Base-by-base conservation (phyloP, 2,329 filamentous ascomycete genomes). In the Trichoderma sp. region DNA sequence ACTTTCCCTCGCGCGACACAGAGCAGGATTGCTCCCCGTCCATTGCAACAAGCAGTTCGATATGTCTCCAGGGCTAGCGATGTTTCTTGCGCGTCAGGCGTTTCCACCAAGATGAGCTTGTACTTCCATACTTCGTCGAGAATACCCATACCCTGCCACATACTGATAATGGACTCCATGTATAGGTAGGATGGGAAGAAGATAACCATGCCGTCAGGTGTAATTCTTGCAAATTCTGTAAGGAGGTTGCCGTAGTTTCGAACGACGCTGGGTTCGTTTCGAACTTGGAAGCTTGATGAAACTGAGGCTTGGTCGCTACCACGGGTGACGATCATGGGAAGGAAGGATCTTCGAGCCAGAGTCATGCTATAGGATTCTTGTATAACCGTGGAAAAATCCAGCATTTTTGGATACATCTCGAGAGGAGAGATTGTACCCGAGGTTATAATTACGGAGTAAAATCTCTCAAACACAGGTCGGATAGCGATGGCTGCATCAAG, bases 331-430 rank as follows among this genome's bases (percentile, higher is more conserved):
- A 99, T 95, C 92, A 99, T 96, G 1, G 95, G 95, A 70, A 99
- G 82, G 81, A 99, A 99, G n/a, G 95, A 97, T 67, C 91, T 87
- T 52, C 96, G 87, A 2, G 94, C 94, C 6, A 99, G 86, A 0
- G 95, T 98, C 93, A 99, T 99, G 70, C 89, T 89, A 80, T 99
- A 99, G 0, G 96, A 99, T 78, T 99, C 94, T 76, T 98, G 94
- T 3, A 98, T 91, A 0, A 98, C 93, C 1, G 94, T 93, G 10
- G 86, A 86, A 80, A 99, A 99, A 64, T 93, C 91, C 29, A 99
- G 89, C 94, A 99, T 99, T 76, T 97, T 97, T 0, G 95, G 96
- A 75, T 99, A 99, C 91, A 99, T 99, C 77, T 99, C 96, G 4
- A 99, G 81, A 0, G 95, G 95, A 1, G 95, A 98, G 70, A 99